Conservation (phyloP, 2,329 filamentous ascomycete genomes). For the Sclerotinia spermophila region DNA sequence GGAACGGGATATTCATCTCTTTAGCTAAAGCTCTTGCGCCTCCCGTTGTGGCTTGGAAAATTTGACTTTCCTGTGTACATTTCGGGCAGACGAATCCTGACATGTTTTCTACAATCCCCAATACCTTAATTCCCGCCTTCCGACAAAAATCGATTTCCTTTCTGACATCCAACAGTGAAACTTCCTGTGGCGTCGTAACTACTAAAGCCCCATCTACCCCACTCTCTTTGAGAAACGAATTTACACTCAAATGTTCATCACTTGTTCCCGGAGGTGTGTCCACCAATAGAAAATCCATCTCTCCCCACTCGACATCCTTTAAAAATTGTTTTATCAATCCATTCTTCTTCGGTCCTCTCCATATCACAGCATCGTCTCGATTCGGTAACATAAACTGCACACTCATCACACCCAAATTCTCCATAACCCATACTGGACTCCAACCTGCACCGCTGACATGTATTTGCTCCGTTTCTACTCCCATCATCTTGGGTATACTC, state of each 20-base stretch:
- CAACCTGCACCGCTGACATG: conserved; percentile 85
- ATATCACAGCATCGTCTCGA: conserved; percentile 92
- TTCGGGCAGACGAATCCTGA: conserved; percentile 93
- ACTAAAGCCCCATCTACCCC: conserved; percentile 92
- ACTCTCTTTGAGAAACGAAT: conserved; percentile 83
- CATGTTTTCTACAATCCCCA: conserved; percentile 98
- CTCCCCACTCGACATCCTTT: conserved; percentile 97
- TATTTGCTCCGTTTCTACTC: conserved; percentile 88
- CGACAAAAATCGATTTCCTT: conserved; percentile 98
- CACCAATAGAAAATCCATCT: conserved; percentile 86
- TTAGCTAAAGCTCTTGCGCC: conserved; percentile 76
- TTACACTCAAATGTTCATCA: conserved; percentile 93
- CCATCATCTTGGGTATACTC: conserved; percentile 98
- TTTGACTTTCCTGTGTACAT: conserved; percentile 76
- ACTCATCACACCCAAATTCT: conserved; percentile 94
- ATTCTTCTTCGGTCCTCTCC: conserved; percentile 98
- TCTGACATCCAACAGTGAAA: conserved; percentile 83
- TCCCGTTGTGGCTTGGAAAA: conserved; percentile 88
- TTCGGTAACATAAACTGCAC: conserved; percentile 98
- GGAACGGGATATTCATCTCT: conserved; percentile 83
- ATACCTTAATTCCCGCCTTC: conserved; percentile 83
- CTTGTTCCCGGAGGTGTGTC: conserved; percentile 94
- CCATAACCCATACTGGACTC: conserved; percentile 92
- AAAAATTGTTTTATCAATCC: conserved; percentile 96
- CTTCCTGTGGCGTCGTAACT: conserved; percentile 93